Evolutionary conservation across 176 grass and related monocot species (phyloP).

Genomic region (Bothriochloa decipiens): DNA sequence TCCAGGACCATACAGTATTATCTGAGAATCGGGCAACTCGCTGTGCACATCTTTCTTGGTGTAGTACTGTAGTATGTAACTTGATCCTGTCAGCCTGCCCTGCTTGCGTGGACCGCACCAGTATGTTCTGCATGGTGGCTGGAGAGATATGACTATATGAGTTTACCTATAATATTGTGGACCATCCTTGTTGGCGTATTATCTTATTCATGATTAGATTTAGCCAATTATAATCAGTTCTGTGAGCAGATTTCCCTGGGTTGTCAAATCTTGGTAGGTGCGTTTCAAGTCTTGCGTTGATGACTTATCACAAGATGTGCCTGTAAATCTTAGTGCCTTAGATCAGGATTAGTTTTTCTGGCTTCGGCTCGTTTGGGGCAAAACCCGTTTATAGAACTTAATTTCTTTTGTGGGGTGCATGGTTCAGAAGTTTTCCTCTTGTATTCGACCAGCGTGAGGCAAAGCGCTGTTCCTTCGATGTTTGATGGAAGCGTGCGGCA

Average conservation of each 20-base stretch:
- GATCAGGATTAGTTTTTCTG: too few species aligned
- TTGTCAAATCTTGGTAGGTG: neutral
- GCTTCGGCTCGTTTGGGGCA: neutral
- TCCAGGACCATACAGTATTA: neutral
- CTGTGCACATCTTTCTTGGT: neutral
- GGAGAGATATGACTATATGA: neutral
- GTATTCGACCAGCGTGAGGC: neutral
- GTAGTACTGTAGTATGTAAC: conserved; percentile 32
- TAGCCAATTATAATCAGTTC: conserved; percentile 2
- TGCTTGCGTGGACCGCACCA: neutral
- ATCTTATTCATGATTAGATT: neutral
- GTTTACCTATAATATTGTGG: neutral
- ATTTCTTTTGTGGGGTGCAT: neutral
- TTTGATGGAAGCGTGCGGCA: neutral
- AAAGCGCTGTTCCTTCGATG: neutral
- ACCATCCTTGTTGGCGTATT: conserved; percentile 1
- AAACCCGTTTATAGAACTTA: too few species aligned
- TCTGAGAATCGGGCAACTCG: neutral
- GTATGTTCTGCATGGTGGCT: conserved; percentile 21
- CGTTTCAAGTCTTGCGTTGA: neutral
- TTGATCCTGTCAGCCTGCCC: neutral
- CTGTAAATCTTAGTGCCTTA: neutral
- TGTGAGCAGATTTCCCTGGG: conserved; percentile 4
- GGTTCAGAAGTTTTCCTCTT: neutral
- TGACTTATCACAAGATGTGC: neutral